Percentiles rank a stretch among this genome's conserved stretches.
These are phyloP conservation scores for Suillus americanus DNA, from an alignment of 768 basidiomycete species.

Conservation along the genomic window DNA sequence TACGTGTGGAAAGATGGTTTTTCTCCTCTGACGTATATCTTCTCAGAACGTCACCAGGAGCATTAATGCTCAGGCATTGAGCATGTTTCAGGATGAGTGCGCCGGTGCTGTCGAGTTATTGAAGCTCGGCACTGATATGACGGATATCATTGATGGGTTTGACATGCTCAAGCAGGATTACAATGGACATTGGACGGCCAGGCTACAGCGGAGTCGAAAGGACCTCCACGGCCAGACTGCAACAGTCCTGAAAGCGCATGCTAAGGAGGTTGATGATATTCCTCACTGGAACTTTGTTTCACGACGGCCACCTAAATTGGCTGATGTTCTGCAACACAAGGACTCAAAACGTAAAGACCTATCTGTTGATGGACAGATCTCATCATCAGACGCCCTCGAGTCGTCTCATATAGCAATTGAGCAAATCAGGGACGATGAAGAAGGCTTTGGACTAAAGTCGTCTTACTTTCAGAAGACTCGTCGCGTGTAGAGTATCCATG, in stretches of 20 bases:
- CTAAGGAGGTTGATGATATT: background rate
- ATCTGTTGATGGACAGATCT: background rate
- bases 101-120: conserved; percentile 58
- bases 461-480: background rate
- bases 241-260: background rate
- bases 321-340: too few species aligned
- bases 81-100: conserved; percentile 9
- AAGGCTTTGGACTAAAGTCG: background rate
- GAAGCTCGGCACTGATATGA: conserved; percentile 90
- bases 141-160: conserved; percentile 45
- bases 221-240: background rate
- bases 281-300: background rate
- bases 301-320: background rate
- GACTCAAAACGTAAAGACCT: background rate
- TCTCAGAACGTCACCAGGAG: conserved; percentile 24
- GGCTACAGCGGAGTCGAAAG: background rate
- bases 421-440: background rate
- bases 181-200: background rate
- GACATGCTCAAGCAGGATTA: conserved; percentile 1
- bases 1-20: background rate
- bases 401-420: background rate
- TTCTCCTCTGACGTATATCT: background rate
- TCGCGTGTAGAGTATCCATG: background rate
- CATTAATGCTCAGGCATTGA: conserved; percentile 4
- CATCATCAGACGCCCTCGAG: background rate